A percentile compares a stretch with the other conserved stretches of the same genome.
Conservation (phyloP, 352 stramenopile genomes). For the Pythium monospermum region DNA sequence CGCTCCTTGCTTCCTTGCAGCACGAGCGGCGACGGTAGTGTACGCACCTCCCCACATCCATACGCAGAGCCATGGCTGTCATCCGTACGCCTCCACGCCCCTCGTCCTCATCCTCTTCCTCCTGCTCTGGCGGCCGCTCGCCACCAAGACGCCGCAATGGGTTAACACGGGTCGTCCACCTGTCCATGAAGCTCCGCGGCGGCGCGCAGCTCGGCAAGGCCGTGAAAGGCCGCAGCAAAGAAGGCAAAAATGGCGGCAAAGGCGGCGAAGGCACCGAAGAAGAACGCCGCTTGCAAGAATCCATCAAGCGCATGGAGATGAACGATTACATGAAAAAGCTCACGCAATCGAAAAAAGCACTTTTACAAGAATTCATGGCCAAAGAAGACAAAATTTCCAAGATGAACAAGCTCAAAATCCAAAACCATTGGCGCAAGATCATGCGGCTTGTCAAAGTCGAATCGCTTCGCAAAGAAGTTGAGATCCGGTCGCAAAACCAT, state of each 20-base stretch:
- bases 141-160: not conserved
- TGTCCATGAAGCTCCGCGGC: constrained; percentile 43
- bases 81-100: not conserved
- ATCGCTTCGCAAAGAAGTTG: constrained; percentile 88
- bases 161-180: constrained; percentile 12
- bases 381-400: constrained; percentile 67
- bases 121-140: not conserved
- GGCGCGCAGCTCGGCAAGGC: constrained; percentile 73
- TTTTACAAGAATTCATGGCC: constrained; percentile 72
- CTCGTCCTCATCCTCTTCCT: not conserved
- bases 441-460: constrained; percentile 94
- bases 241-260: constrained; percentile 60
- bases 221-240: constrained; percentile 75
- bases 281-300: constrained; percentile 65
- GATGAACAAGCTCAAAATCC: constrained; percentile 90
- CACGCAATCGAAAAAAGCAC: constrained; percentile 68
- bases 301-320: constrained; percentile 80
- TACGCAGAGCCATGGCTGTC: no score
- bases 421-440: constrained; percentile 95
- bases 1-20: no score
- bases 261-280: constrained; percentile 67
- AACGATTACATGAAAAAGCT: constrained; percentile 82
- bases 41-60: not conserved
- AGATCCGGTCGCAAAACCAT: constrained; percentile 91
- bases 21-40: no score